Evolutionary conservation across 2,329 filamentous ascomycete genomes (phyloP).

Genomic region (Orbilia blumenaviensis): DNA sequence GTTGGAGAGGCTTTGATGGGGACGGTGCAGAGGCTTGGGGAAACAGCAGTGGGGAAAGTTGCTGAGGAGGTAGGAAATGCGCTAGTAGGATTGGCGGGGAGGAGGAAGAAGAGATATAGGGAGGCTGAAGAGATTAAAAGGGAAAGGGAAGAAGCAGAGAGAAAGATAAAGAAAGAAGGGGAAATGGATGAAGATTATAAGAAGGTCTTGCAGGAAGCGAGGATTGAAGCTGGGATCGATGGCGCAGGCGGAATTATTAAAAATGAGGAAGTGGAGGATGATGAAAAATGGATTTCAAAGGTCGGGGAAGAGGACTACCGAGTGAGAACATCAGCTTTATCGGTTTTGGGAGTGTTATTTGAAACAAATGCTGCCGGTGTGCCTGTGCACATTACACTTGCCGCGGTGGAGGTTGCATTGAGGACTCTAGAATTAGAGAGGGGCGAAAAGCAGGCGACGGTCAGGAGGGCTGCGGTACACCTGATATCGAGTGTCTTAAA

Average conservation of each 20-base stretch:
- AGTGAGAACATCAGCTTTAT: slow-evolving; percentile 74
- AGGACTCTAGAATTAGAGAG: slow-evolving; percentile 72
- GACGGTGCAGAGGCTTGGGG: slow-evolving; percentile 70
- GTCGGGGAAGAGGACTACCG: slow-evolving; percentile 71
- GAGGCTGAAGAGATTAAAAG: slow-evolving; percentile 65
- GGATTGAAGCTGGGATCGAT: slow-evolving; percentile 50
- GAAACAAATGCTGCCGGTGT: slow-evolving; percentile 71
- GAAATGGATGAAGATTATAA: slow-evolving; percentile 46
- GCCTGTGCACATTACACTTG: slow-evolving; percentile 66
- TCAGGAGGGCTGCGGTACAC: slow-evolving; percentile 73
- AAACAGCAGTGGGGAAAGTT: slow-evolving; percentile 67
- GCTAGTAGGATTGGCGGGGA: slow-evolving; percentile 71
- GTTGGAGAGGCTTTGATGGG: slow-evolving; percentile 72
- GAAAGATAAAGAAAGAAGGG: slow-evolving; percentile 58
- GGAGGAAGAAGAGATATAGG: slow-evolving; percentile 66
- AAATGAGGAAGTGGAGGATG: slow-evolving; percentile 64
- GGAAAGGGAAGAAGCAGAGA: slow-evolving; percentile 65
- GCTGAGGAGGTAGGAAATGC: slow-evolving; percentile 68
- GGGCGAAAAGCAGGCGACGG: slow-evolving; percentile 69
- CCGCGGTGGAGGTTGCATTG: slow-evolving; percentile 71
- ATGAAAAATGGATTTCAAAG: slow-evolving; percentile 48
- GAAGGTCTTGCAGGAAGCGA: slow-evolving; percentile 37
- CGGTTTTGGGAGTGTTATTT: slow-evolving; percentile 70
- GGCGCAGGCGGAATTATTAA: slow-evolving; percentile 66
- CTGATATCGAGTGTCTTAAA: slow-evolving; percentile 71